Percentiles rank a stretch among this genome's conserved stretches.
These are phyloP conservation scores for Prunus armeniaca DNA, from an alignment of 306 rosid species.

Conservation along the genomic window DNA sequence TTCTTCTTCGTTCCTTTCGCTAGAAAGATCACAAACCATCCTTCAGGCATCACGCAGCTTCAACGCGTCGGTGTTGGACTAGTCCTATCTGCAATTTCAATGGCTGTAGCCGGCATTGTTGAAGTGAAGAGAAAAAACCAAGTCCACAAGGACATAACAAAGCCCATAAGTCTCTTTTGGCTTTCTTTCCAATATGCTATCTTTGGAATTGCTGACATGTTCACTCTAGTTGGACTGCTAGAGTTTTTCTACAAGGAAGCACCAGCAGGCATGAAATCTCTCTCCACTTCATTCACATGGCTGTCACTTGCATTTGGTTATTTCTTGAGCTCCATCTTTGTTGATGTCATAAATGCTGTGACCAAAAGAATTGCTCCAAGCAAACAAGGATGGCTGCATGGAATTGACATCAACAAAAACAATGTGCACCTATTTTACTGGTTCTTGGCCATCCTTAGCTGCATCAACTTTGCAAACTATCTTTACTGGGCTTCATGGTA, in stretches of 20 bases:
- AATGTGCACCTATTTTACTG: constrained; percentile 68
- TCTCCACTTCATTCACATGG: constrained; percentile 72
- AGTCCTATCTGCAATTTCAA: constrained; percentile 62
- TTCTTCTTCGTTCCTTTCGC: constrained; percentile 69
- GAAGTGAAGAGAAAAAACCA: constrained; percentile 64
- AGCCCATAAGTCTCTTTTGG: constrained; percentile 67
- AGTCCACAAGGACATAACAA: constrained; percentile 34
- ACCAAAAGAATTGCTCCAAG: constrained; percentile 51
- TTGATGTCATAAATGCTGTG: constrained; percentile 53
- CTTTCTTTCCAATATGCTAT: constrained; percentile 70
- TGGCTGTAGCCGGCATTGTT: constrained; percentile 63
- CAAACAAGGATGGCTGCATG: constrained; percentile 65
- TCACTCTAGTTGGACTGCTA: constrained; percentile 72
- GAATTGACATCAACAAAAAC: constrained; percentile 47
- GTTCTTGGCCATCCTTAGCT: constrained; percentile 72
- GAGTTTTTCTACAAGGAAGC: constrained; percentile 82
- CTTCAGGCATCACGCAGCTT: constrained; percentile 77
- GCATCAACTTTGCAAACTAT: constrained; percentile 62
- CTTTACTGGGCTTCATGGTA: constrained; percentile 65
- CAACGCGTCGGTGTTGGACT: constrained; percentile 83
- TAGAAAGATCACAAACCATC: constrained; percentile 64
- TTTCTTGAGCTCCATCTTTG: constrained; percentile 60
- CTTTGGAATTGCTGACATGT: constrained; percentile 88
- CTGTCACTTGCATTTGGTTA: constrained; percentile 66
- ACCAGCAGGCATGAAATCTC: constrained; percentile 70